Conservation (phyloP, 2,329 filamentous ascomycete genomes). For the Xylaria sp. region DNA sequence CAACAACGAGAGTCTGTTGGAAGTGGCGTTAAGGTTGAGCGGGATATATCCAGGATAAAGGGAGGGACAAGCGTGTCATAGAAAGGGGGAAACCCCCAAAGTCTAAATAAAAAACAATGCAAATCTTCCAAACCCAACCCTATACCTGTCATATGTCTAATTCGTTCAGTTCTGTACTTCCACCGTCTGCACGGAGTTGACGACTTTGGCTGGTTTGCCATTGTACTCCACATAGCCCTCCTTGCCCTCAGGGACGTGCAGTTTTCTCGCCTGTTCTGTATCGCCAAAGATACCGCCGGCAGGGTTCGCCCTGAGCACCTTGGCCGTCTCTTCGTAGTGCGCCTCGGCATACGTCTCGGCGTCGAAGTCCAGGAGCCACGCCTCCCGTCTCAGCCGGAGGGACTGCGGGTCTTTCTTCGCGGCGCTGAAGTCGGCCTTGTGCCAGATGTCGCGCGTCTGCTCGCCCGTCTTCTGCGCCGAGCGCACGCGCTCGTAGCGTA, state of each 20-base stretch:
- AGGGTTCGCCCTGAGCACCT: slow-evolving; percentile 29
- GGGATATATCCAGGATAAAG: slow-evolving; percentile 11
- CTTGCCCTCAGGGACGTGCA: slow-evolving; percentile 38
- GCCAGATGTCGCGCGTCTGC: slow-evolving; percentile 55
- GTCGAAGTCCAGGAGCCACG: slow-evolving; percentile 56
- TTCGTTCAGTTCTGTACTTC: not conserved
- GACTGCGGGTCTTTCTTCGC: slow-evolving; percentile 51
- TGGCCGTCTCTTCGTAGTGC: slow-evolving; percentile 40
- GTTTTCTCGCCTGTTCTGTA: slow-evolving; percentile 27
- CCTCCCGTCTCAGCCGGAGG: slow-evolving; percentile 52
- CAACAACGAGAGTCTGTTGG: not conserved
- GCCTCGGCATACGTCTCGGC: slow-evolving; percentile 53
- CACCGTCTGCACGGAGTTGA: not conserved
- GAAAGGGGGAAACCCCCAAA: not conserved
- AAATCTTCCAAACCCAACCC: not conserved
- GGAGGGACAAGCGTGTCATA: not conserved
- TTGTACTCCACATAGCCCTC: slow-evolving; percentile 40
- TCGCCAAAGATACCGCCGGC: slow-evolving; percentile 26
- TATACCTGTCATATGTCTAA: no score
- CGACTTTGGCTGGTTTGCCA: not conserved
- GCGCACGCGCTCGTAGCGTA: slow-evolving; percentile 54
- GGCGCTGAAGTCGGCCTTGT: slow-evolving; percentile 55
- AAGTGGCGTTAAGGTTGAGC: slow-evolving; percentile 12
- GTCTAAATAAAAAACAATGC: slow-evolving; percentile 2
- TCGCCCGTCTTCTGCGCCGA: slow-evolving; percentile 55